Base-by-base conservation (phyloP, 1,284 basidiomycete species). In the Coniferiporia sulphurascens region DNA sequence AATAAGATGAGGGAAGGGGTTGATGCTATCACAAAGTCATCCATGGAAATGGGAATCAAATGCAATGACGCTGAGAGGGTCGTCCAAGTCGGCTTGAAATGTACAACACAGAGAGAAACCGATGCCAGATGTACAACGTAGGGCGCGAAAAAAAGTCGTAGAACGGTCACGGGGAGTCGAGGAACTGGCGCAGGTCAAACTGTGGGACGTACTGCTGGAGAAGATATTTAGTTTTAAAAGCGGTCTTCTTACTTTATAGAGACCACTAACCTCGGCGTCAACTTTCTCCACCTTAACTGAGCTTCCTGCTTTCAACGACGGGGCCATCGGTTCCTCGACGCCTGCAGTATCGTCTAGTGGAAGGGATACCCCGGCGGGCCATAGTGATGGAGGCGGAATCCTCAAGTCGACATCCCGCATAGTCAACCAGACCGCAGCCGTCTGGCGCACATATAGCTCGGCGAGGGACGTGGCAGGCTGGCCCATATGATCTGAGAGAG, bases 361-460 rank as follows among this genome's bases (percentile, higher is more conserved):
- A 17, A 68, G 65, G 1, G 66, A 61, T 36, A 74, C 58, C 4
- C 73, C 75, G 1, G 77, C 70, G 15, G 80, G 83, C 58, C 80
- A 70, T 21, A 72, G 65, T 27, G 71, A 73, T 3, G 72, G 74
- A 8, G 78, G 72, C 1, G 79, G 78, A 0, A 79, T 67, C 62
- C 78, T 80, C 34, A 79, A 70, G 9, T 73, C 74, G 51, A 75
- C 61, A 41, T 82, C 80, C 62, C 84, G 76, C 52, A 86, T 73
- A 54, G 74, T 72, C 5, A 74, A 73, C 85, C 84, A 87, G 15
- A 86, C 62, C 8, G 75, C 75, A 10, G 80, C 73, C 1, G 83
- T 86, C 64, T 89, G 80, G 48, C 89, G 80, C 7, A 81, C 75
- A 13, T 77, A 73, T 5, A 87, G 72, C 66, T 91, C 88, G 17